phyloP scores from a whole-genome alignment of 441 rosid genomes.

The Melastoma candidum region DNA sequence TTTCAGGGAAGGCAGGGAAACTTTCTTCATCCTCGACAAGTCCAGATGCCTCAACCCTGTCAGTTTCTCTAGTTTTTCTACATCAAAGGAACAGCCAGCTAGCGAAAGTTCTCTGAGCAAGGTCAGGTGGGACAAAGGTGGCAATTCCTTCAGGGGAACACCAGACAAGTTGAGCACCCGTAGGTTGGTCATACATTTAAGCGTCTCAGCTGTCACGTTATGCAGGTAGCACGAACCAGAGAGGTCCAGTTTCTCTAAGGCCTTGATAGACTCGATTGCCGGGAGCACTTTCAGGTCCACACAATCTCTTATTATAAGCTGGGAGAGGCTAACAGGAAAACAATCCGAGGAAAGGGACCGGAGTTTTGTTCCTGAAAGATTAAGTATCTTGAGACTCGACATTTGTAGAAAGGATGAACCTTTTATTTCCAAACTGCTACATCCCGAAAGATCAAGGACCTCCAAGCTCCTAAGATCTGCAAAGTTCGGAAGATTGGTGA shows the following conservation, averaged over 20 bases:
- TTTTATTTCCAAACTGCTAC: slow-evolving; percentile 15
- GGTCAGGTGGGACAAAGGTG: slow-evolving; percentile 15
- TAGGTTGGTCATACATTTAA: slow-evolving; percentile 11
- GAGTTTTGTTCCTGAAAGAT: slow-evolving; percentile 35
- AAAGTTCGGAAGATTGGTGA: slow-evolving; percentile 9
- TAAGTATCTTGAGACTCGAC: slow-evolving; percentile 27
- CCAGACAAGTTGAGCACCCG: slow-evolving; percentile 19
- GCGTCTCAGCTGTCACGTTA: slow-evolving; percentile 8
- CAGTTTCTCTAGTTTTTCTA: slow-evolving; percentile 7
- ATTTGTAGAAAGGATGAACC: slow-evolving; percentile 25
- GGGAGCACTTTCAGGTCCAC: slow-evolving; percentile 14
- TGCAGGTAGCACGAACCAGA: slow-evolving; percentile 14
- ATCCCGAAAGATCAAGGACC: slow-evolving; percentile 25
- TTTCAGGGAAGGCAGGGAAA: slow-evolving; percentile 8
- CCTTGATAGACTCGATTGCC: slow-evolving; percentile 1
- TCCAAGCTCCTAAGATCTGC: slow-evolving; percentile 15
- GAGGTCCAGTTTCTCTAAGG: slow-evolving; percentile 21
- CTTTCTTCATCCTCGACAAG: slow-evolving; percentile 16
- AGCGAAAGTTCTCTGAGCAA: slow-evolving; percentile 19
- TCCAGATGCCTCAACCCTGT: slow-evolving; percentile 21
- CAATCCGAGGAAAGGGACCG: slow-evolving; percentile 20
- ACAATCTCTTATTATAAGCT: slow-evolving; percentile 24
- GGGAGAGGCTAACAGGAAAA: slow-evolving; percentile 14
- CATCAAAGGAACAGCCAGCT: slow-evolving; percentile 10
- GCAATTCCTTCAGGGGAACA: slow-evolving; percentile 5